Evolutionary conservation across 495 filamentous ascomycete species (phyloP), one percentile per base, ranked within the genome.

Genomic region (Aspergillus mulundensis): DNA sequence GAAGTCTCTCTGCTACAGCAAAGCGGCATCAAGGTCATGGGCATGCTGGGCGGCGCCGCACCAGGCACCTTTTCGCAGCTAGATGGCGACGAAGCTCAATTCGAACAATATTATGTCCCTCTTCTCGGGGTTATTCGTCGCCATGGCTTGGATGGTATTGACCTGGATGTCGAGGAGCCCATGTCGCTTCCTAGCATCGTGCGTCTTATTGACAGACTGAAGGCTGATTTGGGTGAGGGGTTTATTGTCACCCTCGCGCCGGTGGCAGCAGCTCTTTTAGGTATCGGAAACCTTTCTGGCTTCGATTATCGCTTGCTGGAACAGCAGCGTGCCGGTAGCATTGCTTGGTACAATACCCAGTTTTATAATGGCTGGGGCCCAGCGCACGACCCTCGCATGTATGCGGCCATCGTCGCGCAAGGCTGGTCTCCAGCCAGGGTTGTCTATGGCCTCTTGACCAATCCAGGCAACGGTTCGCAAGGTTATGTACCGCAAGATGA

Each of bases 281-380:
- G 76, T 7, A 66, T 79, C 23, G 73, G 74, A 0, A 83, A 91
- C 61, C 72, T 95, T 0, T 87, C 84, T 36, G 90, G 90, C 0
- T 95, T 95, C 62, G 77, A 83, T 54, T 93, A 95, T 66, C 69
- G 75, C 5, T 69, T 74, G 19, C 77, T 93, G 30, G 87, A 91
- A 65, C 70, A 76, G 19, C 76, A 79, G 70, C 76, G 86, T 7
- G 87, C 86, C 5, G 62, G 68, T 10, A 79, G 85, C 59, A 87
- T 92, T 36, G 76, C 71, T 16, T 95, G 89, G 83, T 94, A 94
- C 62, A 94, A 94, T 57, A 72, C 83, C 14, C 90, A 94, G 65
- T 94, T 94, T 63, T 95, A 95, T 63, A 88, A 86, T 61, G 87
- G 87, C 1, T 95, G 87, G 80, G 90, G 89, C 14, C 75, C 75